phyloP scores from a whole-genome alignment of 371 early-diverging fungal species.

The Mucor mucedo region DNA sequence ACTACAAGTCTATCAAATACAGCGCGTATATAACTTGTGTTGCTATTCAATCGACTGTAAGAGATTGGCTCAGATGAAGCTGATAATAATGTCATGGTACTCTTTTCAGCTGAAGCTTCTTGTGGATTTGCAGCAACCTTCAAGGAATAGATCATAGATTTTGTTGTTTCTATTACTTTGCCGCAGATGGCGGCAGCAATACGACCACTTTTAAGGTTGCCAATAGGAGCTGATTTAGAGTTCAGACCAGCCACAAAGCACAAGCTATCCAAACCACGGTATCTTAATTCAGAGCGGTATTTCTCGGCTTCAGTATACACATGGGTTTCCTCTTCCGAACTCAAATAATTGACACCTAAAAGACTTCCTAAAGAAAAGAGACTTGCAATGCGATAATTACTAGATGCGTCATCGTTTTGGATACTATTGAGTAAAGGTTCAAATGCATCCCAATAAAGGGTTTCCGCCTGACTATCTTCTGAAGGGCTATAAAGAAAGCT shows the following conservation, averaged over 20 bases:
- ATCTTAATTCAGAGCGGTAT: conserved; percentile 25
- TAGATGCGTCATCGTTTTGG: conserved; percentile 31
- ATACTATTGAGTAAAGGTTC: conserved; percentile 19
- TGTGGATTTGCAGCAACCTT: background rate
- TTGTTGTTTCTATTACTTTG: conserved; percentile 29
- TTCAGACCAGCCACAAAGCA: conserved; percentile 30
- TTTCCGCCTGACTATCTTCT: conserved; percentile 10
- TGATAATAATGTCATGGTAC: background rate
- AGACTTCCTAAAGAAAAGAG: conserved; percentile 34
- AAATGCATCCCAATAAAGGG: conserved; percentile 13
- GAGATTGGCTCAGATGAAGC: conserved; percentile 52
- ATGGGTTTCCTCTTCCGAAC: background rate
- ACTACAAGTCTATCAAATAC: conserved; percentile 44
- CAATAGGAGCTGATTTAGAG: conserved; percentile 24
- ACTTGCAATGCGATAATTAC: conserved; percentile 34
- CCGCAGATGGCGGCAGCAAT: conserved; percentile 47
- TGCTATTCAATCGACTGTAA: conserved; percentile 53
- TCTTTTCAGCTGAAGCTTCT: background rate
- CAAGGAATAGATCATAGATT: background rate
- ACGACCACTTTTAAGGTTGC: conserved; percentile 46
- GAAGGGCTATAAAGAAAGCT: background rate
- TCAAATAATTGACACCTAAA: conserved; percentile 40
- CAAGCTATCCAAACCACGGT: conserved; percentile 28
- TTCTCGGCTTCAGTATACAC: conserved; percentile 24
- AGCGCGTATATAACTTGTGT: conserved; percentile 59